These are phyloP conservation scores for Elsinoe batatas DNA, from an alignment of 2,329 filamentous ascomycete genomes.

Conservation along the genomic window DNA sequence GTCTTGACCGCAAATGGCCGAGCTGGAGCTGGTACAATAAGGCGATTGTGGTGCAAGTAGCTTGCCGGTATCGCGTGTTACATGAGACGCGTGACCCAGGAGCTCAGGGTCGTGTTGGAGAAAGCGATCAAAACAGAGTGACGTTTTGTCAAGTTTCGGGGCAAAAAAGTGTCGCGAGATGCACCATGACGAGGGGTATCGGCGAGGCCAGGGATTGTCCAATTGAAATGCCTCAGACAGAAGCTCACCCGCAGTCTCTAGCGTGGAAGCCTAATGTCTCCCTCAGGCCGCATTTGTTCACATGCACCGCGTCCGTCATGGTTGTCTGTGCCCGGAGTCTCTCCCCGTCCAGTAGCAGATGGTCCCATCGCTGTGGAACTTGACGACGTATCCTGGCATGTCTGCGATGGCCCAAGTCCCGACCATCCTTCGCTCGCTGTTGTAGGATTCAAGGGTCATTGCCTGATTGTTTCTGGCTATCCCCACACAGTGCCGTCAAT, in stretches of 20 bases:
- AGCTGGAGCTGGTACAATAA: not conserved
- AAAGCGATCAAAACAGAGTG: not conserved
- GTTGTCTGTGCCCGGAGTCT: not conserved
- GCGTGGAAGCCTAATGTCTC: not conserved
- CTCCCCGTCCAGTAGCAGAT: not conserved
- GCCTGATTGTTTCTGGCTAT: not conserved
- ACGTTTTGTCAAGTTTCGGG: not conserved
- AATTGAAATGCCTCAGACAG: not conserved
- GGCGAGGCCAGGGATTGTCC: not conserved
- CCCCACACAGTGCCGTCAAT: not conserved
- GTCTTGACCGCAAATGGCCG: not conserved
- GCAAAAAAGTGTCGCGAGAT: not conserved
- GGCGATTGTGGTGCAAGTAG: not conserved
- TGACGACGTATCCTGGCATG: not conserved
- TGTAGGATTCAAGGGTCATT: conserved; percentile 4
- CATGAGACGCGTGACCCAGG: not conserved
- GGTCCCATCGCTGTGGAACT: no score
- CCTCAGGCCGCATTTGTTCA: not conserved
- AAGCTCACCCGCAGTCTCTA: not conserved
- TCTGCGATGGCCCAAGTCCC: not conserved
- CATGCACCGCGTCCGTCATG: not conserved
- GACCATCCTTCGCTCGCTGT: not conserved
- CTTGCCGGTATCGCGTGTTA: conserved; percentile 8
- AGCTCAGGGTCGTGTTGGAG: not conserved
- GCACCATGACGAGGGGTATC: not conserved